A percentile compares a stretch with the other conserved stretches of the same genome.
Conservation (phyloP, 768 basidiomycete genomes). For the Dacryopinax spathularia region DNA sequence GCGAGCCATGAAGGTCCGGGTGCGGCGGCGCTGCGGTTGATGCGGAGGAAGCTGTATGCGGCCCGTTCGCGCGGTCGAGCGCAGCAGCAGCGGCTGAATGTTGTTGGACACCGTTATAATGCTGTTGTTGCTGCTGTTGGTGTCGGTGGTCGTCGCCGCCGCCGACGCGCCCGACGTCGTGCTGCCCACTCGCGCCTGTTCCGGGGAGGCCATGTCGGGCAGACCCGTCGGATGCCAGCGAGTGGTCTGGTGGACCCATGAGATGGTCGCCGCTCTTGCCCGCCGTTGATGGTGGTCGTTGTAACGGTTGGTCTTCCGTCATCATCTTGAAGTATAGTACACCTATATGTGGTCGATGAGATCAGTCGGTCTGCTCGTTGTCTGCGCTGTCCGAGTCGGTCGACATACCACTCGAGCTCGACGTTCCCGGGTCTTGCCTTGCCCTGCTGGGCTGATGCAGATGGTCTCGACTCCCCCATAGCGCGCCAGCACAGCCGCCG, state of each 20-base stretch:
- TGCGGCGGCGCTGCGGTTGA: neutral
- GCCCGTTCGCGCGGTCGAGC: neutral
- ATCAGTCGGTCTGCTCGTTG: neutral
- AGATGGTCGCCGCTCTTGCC: neutral
- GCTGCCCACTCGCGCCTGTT: neutral
- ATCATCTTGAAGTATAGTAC: neutral
- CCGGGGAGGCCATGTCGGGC: neutral
- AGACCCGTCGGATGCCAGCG: neutral
- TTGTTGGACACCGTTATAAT: neutral
- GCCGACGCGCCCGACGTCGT: neutral
- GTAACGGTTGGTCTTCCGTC: neutral
- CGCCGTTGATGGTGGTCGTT: neutral
- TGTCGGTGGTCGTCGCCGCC: neutral
- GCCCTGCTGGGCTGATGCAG: slow-evolving; percentile 1
- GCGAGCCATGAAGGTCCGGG: neutral
- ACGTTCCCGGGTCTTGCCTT: slow-evolving; percentile 4
- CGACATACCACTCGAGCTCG: neutral
- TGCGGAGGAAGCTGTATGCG: neutral
- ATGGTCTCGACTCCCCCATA: neutral
- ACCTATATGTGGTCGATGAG: neutral
- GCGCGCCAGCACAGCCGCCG: neutral
- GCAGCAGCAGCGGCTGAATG: neutral
- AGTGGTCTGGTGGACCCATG: slow-evolving; percentile 3
- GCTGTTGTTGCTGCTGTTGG: neutral
- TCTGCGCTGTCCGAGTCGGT: neutral